These are phyloP conservation scores for Mycena alexandri DNA, from an alignment of 768 basidiomycete genomes.

Conservation along the genomic window DNA sequence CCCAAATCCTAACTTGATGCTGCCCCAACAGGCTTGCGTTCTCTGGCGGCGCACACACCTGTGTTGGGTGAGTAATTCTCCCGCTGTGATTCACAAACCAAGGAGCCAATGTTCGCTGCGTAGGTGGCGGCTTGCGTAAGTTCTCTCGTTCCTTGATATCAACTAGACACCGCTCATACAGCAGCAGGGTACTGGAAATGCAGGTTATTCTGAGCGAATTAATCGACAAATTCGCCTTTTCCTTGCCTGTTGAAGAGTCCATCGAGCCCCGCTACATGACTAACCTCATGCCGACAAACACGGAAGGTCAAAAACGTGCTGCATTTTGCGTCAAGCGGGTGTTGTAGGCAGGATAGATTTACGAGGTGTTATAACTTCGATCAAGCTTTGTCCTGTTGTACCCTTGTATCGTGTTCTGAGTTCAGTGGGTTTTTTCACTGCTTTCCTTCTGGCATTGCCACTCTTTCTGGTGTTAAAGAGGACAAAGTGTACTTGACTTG, in stretches of 20 bases:
- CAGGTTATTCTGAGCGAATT: slow-evolving; percentile 58
- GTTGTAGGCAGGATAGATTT: slow-evolving; percentile 27
- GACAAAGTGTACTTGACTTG: slow-evolving; percentile 9
- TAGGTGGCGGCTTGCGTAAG: slow-evolving; percentile 41
- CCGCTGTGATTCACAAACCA: slow-evolving; percentile 14
- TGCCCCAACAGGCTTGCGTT: slow-evolving; percentile 16
- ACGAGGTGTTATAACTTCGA: slow-evolving; percentile 18
- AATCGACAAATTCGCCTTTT: slow-evolving; percentile 54
- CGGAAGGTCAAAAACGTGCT: slow-evolving; percentile 27
- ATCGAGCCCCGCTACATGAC: slow-evolving; percentile 26
- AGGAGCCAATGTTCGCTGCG: slow-evolving; percentile 10
- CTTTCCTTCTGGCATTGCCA: slow-evolving; percentile 23
- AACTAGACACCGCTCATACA: slow-evolving; percentile 12
- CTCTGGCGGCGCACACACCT: slow-evolving; percentile 31
- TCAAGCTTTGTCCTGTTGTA: slow-evolving; percentile 22
- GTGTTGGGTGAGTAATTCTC: slow-evolving; percentile 35
- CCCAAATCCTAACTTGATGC: slow-evolving; percentile 15
- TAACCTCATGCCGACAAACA: slow-evolving; percentile 26
- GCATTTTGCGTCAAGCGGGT: slow-evolving; percentile 30
- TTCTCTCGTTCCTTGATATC: slow-evolving; percentile 13
- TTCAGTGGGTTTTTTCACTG: slow-evolving; percentile 19
- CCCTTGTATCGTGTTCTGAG: slow-evolving; percentile 16
- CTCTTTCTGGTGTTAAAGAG: slow-evolving; percentile 20
- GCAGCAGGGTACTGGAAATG: slow-evolving; percentile 51
- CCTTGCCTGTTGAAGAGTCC: slow-evolving; percentile 43